phyloP scores from a whole-genome alignment of 2,329 filamentous ascomycete genomes.

The Macroventuria anomochaeta region DNA sequence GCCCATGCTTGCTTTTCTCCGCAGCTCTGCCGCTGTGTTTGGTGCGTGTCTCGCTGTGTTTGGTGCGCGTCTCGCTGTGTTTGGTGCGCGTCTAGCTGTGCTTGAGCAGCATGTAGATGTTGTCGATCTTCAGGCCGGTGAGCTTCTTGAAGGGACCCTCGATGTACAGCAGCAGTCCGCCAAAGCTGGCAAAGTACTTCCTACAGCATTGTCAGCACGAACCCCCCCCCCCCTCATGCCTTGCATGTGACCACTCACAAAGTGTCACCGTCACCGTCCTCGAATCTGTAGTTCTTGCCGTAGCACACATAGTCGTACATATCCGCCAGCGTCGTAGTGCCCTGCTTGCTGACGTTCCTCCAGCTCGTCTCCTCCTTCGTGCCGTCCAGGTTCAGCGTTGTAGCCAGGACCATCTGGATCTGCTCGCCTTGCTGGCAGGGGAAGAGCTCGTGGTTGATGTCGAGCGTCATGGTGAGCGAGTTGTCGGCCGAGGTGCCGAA shows the following conservation, averaged over 20 bases:
- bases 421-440: slow-evolving; percentile 76
- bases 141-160: slow-evolving; percentile 97
- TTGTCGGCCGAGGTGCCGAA: slow-evolving; percentile 78
- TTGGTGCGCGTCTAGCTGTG: slow-evolving; percentile 70
- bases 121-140: slow-evolving; percentile 87
- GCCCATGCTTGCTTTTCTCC: slow-evolving; percentile 34
- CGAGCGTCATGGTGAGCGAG: slow-evolving; percentile 79
- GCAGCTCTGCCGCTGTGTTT: background rate
- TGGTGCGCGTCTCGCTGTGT: too few species aligned
- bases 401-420: slow-evolving; percentile 81
- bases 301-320: slow-evolving; percentile 88
- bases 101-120: slow-evolving; percentile 92
- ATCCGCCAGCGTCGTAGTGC: slow-evolving; percentile 67
- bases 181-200: slow-evolving; percentile 93
- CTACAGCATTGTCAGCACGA: slow-evolving; percentile 57
- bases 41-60: too few species aligned
- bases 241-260: slow-evolving; percentile 72
- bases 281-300: slow-evolving; percentile 88
- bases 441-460: slow-evolving; percentile 94
- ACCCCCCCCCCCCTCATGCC: background rate
- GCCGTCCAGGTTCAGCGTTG: slow-evolving; percentile 85
- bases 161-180: slow-evolving; percentile 86
- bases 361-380: slow-evolving; percentile 66
- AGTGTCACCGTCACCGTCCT: slow-evolving; percentile 80
- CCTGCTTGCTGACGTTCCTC: slow-evolving; percentile 64